These are phyloP conservation scores for Colletotrichum sp. DNA, from an alignment of 2,329 filamentous ascomycete genomes.

Conservation along the genomic window DNA sequence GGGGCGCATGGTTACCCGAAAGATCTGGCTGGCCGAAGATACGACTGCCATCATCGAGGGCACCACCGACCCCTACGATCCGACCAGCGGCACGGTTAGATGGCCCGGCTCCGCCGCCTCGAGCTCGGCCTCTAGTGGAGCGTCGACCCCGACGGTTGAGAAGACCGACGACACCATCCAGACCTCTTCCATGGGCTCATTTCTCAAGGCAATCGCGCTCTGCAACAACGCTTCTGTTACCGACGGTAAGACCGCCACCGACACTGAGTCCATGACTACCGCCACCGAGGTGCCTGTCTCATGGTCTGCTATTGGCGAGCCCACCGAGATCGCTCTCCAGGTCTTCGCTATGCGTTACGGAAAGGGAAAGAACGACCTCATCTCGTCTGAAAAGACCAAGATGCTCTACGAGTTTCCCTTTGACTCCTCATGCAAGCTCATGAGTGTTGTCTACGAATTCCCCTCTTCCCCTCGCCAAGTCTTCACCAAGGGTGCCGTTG, in stretches of 20 bases:
- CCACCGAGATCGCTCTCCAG: conserved; percentile 76
- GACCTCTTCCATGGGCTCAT: conserved; percentile 42
- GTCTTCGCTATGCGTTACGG: conserved; percentile 74
- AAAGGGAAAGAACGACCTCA: conserved; percentile 44
- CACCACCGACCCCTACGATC: conserved; percentile 64
- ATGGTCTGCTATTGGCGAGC: conserved; percentile 68
- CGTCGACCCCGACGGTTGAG: conserved; percentile 24
- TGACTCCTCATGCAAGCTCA: conserved; percentile 75
- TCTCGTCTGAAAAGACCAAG: conserved; percentile 38
- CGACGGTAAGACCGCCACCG: conserved; percentile 43
- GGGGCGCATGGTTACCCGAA: conserved; percentile 69
- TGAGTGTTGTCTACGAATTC: conserved; percentile 69
- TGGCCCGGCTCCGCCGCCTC: conserved; percentile 42
- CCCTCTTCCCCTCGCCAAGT: conserved; percentile 39
- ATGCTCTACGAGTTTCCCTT: conserved; percentile 72
- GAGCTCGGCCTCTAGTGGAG: conserved; percentile 33
- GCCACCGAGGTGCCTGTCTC: conserved; percentile 37
- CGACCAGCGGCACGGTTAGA: conserved; percentile 56
- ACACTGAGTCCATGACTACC: conserved; percentile 52
- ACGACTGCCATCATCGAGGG: conserved; percentile 57
- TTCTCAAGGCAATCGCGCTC: conserved; percentile 60
- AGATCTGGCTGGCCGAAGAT: conserved; percentile 63
- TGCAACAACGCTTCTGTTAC: conserved; percentile 64
- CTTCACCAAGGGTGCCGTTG: conserved; percentile 63
- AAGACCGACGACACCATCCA: conserved; percentile 29